phyloP scores from a whole-genome alignment of 805 yeast genomes.

The Yamadazyma paraphyllophila region DNA sequence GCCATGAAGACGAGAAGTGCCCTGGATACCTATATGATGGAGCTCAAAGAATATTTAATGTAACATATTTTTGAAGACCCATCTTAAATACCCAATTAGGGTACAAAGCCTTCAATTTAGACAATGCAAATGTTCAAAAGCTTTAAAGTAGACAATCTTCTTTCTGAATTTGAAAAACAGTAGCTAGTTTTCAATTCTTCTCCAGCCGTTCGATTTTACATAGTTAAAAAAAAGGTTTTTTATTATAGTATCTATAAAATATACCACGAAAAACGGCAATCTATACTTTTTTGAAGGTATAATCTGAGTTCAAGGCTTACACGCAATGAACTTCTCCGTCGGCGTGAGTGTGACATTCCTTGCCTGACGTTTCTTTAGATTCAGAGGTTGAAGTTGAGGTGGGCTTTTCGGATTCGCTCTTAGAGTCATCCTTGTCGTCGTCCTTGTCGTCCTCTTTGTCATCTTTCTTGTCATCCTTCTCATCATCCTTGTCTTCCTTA shows the following conservation, averaged over 20 bases:
- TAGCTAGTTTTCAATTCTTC: too few relatives aligned
- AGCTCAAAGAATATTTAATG: too few relatives aligned
- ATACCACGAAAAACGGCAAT: background rate
- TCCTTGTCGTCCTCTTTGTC: background rate
- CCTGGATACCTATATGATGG: too few relatives aligned
- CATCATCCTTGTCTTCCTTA: background rate
- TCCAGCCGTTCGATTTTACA: too few relatives aligned
- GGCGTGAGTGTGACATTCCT: constrained; percentile 18
- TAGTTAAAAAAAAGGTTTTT: background rate
- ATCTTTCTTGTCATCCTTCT: background rate
- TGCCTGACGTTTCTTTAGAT: background rate
- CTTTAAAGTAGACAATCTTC: too few relatives aligned
- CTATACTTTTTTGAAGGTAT: background rate
- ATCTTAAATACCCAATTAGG: background rate
- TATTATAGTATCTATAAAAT: background rate
- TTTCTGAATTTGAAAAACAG: too few relatives aligned
- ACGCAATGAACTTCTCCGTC: constrained; percentile 18
- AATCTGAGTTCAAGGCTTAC: constrained; percentile 1
- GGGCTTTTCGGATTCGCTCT: background rate
- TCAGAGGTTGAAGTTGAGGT: background rate
- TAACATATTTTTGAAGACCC: too few relatives aligned
- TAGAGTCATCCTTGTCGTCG: background rate
- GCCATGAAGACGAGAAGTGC: too few relatives aligned
- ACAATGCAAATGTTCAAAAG: too few relatives aligned
- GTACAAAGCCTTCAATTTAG: background rate